These are phyloP conservation scores for Gymnopilus junonius DNA, from an alignment of 768 basidiomycete species.

Conservation along the genomic window DNA sequence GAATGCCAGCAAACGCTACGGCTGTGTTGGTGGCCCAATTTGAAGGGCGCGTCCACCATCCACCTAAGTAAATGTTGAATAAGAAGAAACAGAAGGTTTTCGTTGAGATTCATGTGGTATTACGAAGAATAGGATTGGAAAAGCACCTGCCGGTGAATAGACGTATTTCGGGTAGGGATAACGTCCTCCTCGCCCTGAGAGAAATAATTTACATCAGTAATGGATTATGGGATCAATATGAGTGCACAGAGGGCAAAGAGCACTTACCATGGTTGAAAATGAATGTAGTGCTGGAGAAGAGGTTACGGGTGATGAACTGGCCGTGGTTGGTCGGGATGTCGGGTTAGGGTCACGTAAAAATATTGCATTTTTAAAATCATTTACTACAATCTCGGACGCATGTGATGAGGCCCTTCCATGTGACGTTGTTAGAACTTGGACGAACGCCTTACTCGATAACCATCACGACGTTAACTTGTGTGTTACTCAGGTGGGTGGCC, in stretches of 20 bases:
- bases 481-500: background rate
- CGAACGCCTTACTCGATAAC: too few relatives aligned
- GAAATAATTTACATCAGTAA: background rate
- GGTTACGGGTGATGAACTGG: too few relatives aligned
- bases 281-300: too few relatives aligned
- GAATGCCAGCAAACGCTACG: conserved; percentile 71
- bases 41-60: conserved; percentile 92
- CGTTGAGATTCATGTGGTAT: background rate
- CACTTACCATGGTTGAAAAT: conserved; percentile 25
- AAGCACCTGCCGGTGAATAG: conserved; percentile 87
- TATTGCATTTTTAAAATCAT: too few relatives aligned
- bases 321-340: background rate
- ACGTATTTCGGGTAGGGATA: conserved; percentile 96
- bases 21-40: conserved; percentile 92
- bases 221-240: too few relatives aligned
- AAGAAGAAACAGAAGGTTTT: background rate
- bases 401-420: too few relatives aligned
- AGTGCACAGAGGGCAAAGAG: background rate
- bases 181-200: conserved; percentile 75
- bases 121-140: background rate
- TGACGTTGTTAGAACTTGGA: too few relatives aligned
- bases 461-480: too few relatives aligned
- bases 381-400: too few relatives aligned
- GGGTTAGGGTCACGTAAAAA: background rate
- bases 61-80: conserved; percentile 53